A percentile compares a stretch with the other conserved stretches of the same genome.
Evolutionary conservation across 805 yeast species (phyloP).

Genomic region (Candida ulmi): DNA sequence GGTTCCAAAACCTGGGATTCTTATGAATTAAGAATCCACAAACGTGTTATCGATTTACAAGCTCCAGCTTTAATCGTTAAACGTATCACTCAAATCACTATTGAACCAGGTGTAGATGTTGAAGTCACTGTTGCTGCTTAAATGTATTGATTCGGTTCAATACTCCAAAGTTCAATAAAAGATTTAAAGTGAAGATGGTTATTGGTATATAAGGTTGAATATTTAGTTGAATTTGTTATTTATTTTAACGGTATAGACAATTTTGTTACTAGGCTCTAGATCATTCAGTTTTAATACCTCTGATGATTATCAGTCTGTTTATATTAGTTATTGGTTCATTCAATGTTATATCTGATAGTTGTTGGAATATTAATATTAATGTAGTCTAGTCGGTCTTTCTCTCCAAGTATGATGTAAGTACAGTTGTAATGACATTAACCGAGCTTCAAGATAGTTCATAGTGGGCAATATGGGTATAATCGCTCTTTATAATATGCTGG

Average conservation of each 20-base stretch:
- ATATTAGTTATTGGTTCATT: conserved; percentile 17
- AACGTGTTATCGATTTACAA: conserved; percentile 97
- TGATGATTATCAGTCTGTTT: conserved; percentile 25
- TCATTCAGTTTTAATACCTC: conserved; percentile 26
- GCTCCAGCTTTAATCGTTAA: conserved; percentile 92
- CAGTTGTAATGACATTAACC: too few species aligned
- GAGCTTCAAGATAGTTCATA: too few species aligned
- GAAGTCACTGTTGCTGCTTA: conserved; percentile 88
- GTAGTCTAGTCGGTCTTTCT: too few species aligned
- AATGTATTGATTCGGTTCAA: conserved; percentile 17
- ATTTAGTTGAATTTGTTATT: conserved; percentile 8
- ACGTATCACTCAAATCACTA: conserved; percentile 95
- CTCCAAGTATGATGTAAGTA: too few species aligned
- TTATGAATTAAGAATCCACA: conserved; percentile 99
- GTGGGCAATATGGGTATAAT: too few species aligned
- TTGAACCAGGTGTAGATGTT: conserved; percentile 99
- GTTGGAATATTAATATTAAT: too few species aligned
- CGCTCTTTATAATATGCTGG: too few species aligned
- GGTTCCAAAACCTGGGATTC: conserved; percentile 99
- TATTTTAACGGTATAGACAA: conserved; percentile 9
- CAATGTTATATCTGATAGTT: conserved; percentile 6
- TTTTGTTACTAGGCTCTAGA: conserved; percentile 21
- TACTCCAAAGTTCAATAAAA: neutral
- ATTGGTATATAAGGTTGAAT: conserved; percentile 7
- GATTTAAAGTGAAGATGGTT: neutral